Evolutionary conservation across 2,329 filamentous ascomycete genomes (phyloP), one percentile per base, ranked within the genome.

Genomic region (Claviceps purpurea): DNA sequence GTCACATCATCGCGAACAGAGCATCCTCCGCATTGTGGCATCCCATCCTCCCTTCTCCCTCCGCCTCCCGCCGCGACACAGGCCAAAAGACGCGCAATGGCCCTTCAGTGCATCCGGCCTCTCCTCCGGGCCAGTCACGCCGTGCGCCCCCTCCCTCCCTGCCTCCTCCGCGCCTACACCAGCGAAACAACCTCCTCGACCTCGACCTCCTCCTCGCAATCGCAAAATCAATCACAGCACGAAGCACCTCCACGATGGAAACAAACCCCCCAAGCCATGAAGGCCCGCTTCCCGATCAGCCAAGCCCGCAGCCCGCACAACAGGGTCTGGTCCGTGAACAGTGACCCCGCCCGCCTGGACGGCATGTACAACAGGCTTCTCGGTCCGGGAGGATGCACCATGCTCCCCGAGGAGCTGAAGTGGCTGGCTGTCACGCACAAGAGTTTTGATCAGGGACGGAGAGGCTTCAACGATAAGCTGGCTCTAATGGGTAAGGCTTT

Each of bases 351-450:
- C 58, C 74, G 75, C 62, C 74, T 98, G 52, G 85, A 97, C 65
- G 73, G 78, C 48, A 85, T 89, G 67, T 95, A 96, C 68, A 75
- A 78, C 58, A 75, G 75, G 50, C 78, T 97, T 59, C 71, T 97
- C 52, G 91, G 90, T 5, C 74, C 73, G 47, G 81, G 78, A 46
- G 87, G 87, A 53, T 79, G 86, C 59, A 79, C 77, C 60, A 67
- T 93, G 65, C 74, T 98, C 53, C 83, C 85, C 2, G 90, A 96
- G 16, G 91, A 98, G 71, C 76, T 93, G 56, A 97, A 96, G 72
- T 98, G 93, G 93, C 73, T 97, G 62, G 90, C 90, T 34, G 81
- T 98, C 52, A 98, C 93, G 58, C 93, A 97, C 69, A 97, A 97
- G 79, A 96, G 89, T 70, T 97, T 95, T 64, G 91, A 98, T 65